A percentile compares a stretch with the other conserved stretches of the same genome.
phyloP scores from a whole-genome alignment of 2,329 filamentous ascomycete genomes.

The Xylariomycetidae sp. region DNA sequence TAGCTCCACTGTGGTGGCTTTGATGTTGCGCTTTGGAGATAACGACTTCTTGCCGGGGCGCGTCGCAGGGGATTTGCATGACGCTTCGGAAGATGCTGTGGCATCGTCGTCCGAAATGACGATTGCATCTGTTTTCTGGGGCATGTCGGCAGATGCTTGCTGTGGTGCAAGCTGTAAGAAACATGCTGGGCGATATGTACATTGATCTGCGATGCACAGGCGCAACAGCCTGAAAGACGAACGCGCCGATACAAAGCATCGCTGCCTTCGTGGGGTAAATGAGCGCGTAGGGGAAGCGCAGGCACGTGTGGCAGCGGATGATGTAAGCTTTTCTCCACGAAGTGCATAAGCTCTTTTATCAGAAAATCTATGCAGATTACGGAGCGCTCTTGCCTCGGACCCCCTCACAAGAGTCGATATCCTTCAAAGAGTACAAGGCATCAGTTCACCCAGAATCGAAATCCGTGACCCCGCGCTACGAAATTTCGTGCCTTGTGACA shows the following conservation, averaged over 20 bases:
- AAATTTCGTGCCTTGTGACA: too few relatives aligned
- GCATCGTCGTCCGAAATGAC: conserved; percentile 23
- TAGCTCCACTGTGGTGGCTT: conserved; percentile 3
- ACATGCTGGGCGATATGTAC: conserved; percentile 9
- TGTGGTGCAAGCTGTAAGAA: conserved; percentile 1
- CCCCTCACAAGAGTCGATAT: too few relatives aligned
- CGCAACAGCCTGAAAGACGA: conserved; percentile 2
- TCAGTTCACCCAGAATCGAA: too few relatives aligned
- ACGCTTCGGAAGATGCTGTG: conserved; percentile 15
- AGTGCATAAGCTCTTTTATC: too few relatives aligned
- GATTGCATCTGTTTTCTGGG: conserved; percentile 10
- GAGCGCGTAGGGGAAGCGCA: background rate
- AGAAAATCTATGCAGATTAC: too few relatives aligned
- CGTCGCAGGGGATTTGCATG: conserved; percentile 4
- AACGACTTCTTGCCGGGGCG: conserved; percentile 4
- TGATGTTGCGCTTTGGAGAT: conserved; percentile 19
- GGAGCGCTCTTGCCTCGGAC: too few relatives aligned
- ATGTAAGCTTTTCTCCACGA: too few relatives aligned
- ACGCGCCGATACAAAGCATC: conserved; percentile 1
- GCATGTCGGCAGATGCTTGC: conserved; percentile 11
- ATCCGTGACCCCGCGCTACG: too few relatives aligned
- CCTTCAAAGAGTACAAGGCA: too few relatives aligned
- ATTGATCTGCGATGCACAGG: background rate
- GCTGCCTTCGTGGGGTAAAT: background rate
- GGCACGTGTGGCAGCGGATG: too few relatives aligned